These are phyloP conservation scores for Lasiosphaeria ovina DNA, from an alignment of 495 filamentous ascomycete species.

Conservation along the genomic window DNA sequence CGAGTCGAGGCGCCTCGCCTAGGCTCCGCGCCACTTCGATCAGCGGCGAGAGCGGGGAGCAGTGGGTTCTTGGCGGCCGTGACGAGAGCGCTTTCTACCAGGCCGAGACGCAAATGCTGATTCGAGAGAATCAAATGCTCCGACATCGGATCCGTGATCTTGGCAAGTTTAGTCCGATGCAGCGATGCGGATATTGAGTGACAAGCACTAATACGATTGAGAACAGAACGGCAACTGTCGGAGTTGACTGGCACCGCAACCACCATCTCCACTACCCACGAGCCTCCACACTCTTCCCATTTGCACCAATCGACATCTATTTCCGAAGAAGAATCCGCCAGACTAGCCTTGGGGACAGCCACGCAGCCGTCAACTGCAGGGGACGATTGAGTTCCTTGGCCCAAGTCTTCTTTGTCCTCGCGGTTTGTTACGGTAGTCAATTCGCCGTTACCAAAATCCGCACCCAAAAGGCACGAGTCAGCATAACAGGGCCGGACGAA, in stretches of 20 bases:
- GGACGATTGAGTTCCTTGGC: too few relatives aligned
- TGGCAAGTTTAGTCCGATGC: slow-evolving; percentile 44
- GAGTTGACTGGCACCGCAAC: slow-evolving; percentile 1
- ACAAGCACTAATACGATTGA: background rate
- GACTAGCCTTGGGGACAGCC: background rate
- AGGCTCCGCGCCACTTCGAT: slow-evolving; percentile 54
- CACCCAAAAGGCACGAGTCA: too few relatives aligned
- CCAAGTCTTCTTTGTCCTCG: too few relatives aligned
- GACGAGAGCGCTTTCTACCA: slow-evolving; percentile 89
- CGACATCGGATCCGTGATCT: slow-evolving; percentile 80
- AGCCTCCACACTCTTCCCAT: slow-evolving; percentile 7
- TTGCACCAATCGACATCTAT: slow-evolving; percentile 11
- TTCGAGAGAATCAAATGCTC: slow-evolving; percentile 92
- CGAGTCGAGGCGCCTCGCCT: slow-evolving; percentile 56
- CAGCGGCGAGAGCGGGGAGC: slow-evolving; percentile 49
- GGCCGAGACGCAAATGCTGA: slow-evolving; percentile 82
- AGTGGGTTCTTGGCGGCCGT: slow-evolving; percentile 47
- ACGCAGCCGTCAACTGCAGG: too few relatives aligned
- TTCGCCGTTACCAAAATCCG: too few relatives aligned
- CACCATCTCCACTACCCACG: slow-evolving; percentile 3
- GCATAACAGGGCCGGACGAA: too few relatives aligned
- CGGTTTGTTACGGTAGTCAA: too few relatives aligned
- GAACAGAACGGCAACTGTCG: slow-evolving; percentile 6
- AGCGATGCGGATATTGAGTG: background rate
- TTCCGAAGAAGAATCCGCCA: slow-evolving; percentile 1